Evolutionary conservation across 106 monocot species (phyloP), one percentile per base, ranked within the genome.

Genomic region (Alisma plantagoaquatica): DNA sequence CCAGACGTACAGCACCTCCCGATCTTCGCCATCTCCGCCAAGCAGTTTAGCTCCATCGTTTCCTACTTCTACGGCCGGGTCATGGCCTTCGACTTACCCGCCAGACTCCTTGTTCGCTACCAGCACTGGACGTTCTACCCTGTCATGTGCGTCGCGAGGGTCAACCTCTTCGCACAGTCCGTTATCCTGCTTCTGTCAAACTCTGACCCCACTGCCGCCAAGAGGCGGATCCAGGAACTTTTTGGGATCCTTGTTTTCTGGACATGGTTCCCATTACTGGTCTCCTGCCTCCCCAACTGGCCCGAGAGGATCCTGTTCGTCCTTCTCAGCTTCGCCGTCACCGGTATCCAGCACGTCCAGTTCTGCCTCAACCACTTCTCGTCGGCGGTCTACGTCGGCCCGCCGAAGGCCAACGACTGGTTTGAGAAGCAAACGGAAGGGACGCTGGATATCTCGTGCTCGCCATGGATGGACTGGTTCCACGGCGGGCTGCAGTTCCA

Each of bases 61-160:
- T 88, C 80, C 18, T 61, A 43, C 56, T 86, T 68, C 61, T 81
- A 80, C 51, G 33, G 71, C 14, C 41, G 80, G 4, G 73, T 44
- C 50, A 64, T 88, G 76, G 28, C 19, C 14, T 88, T 82, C 31
- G 75, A 73, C 31, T 17, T 59, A 21, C 7, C 68, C 0, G 14
- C 82, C 1, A 70, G 65, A 30, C 54, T 87, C 41, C 57, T 87
- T 0, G 50, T 87, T 26, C 75, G 81, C 54, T 72, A 75, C 75
- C 88, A 88, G 73, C 88, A 88, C 28, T 67, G 57, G 66, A 88
- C 79, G 0, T 88, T 82, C 64, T 88, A 78, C 65, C 87, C 87
- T 0, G 81, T 81, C 7, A 81, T 82, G 87, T 56, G 64, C 42
- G 19, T 81, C 32, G 81, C 87, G 10, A 71, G 81, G 33, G 23